Base-by-base conservation (phyloP, 1,284 basidiomycete species). In the Violaceomyces palustris region DNA sequence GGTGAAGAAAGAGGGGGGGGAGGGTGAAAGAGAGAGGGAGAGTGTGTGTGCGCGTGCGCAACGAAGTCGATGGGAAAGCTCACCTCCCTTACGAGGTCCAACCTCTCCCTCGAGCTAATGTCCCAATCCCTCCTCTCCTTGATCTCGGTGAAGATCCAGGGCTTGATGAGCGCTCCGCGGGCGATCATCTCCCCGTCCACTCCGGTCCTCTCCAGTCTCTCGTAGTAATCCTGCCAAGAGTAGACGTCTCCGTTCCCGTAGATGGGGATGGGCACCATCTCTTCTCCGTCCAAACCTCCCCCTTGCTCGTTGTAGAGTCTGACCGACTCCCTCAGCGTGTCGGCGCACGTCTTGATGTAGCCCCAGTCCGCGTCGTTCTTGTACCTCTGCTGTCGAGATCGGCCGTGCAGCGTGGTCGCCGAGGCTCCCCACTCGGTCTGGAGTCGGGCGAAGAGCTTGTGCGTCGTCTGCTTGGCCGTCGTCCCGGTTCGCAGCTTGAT, bases 101-200 rank as follows among this genome's bases (percentile, higher is more conserved):
- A 77, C n/a, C 93, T 79, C 76, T 97, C 93, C 1, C 85, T 78
- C 10, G 88, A 82, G 53, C 83, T 86, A 67, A 97, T 97, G 68
- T 97, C 92, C 92, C 92, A 96, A 41, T 72, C 67, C 3, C 75
- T 39, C 0, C 78, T 79, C 70, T 97, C 92, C 69, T 91, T 87
- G 71, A 97, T 84, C 75, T 98, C 93, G 1, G 91, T 96, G 74
- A 96, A 96, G 18, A 75, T 50, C 74, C 74, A 75, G 4, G 74
- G 79, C 64, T 97, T 97, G 76, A 97, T 96, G 45, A 97, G 78
- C 0, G 91, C 93, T 0, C 93, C 93, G 21, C 93, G 80, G 1
- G 85, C 93, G 30, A 97, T 80, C 93, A 97, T 97, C 39, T 94
- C 80, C 5, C 92, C 92, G 69, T 97, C 92, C 0, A 94, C 90